Conservation (phyloP, 2,329 filamentous ascomycete genomes). For the Plectosphaerella cucumerina region DNA sequence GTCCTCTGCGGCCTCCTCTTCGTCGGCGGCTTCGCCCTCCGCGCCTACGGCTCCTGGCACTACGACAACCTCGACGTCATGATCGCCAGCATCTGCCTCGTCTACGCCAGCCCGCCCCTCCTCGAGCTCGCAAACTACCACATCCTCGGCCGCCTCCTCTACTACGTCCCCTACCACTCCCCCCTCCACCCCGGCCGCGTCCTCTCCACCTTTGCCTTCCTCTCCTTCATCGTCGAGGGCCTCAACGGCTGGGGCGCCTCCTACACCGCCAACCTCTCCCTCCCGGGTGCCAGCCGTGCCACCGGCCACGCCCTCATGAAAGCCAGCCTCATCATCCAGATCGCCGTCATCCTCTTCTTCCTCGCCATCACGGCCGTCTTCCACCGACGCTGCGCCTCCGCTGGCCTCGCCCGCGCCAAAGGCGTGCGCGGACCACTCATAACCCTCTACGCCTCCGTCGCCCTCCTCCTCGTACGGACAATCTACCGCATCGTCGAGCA, state of each 20-base stretch:
- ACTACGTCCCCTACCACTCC: conserved; percentile 55
- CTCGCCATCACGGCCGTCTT: conserved; percentile 42
- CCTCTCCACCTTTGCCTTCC: conserved; percentile 38
- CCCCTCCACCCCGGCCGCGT: conserved; percentile 44
- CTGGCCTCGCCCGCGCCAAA: conserved; percentile 26
- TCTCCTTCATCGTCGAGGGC: conserved; percentile 43
- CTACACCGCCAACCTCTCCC: conserved; percentile 39
- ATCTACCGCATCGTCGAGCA: conserved; percentile 58
- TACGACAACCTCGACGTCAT: conserved; percentile 25
- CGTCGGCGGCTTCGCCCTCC: conserved; percentile 48
- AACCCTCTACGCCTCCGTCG: conserved; percentile 47
- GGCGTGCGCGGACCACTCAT: conserved; percentile 30
- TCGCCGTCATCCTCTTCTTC: conserved; percentile 47
- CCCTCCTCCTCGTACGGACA: conserved; percentile 47
- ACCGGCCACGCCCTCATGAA: conserved; percentile 43
- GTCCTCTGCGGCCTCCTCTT: conserved; percentile 52
- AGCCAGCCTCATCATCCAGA: conserved; percentile 48
- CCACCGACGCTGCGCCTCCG: conserved; percentile 36
- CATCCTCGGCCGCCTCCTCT: conserved; percentile 54
- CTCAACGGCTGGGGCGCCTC: conserved; percentile 45
- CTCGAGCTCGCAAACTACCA: conserved; percentile 60
- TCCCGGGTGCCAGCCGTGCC: conserved; percentile 30
- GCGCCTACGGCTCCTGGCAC: conserved; percentile 25
- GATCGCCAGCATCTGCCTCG: conserved; percentile 28
- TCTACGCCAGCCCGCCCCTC: conserved; percentile 40